Base-by-base conservation (phyloP, 495 filamentous ascomycete species). In the Penicillium pulvis region DNA sequence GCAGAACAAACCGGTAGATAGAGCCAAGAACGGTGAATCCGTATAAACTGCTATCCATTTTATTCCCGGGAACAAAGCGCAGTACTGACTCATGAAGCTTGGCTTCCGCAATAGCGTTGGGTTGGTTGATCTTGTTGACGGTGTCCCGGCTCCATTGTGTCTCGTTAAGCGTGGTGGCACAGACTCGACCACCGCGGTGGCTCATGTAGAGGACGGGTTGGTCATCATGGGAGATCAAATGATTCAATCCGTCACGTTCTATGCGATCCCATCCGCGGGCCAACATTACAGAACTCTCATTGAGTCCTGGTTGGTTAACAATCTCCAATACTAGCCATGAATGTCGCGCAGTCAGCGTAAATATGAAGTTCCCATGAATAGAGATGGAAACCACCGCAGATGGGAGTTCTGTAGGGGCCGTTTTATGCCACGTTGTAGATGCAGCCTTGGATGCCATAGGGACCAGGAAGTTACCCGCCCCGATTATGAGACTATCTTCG, bases 21-120 rank as follows among this genome's bases (percentile, higher is more conserved):
- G 86, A 81, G 4, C 90, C 90, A 63, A 89, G 83, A 24, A 88
- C 80, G 28, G 81, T 82, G 8, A 85, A 76, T 1, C 89, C 90
- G 35, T 92, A 77, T 14, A 75, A 8, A 63, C 61, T 3, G 26
- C 49, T 46, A 57, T 65, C 28, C 44, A 14, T 23, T 19, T 28
- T 35, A 20, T 58, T 6, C 64, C 61, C 9, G 58, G 26, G 30
- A 16, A 56, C 61, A 23, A 78, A 69, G 49, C 62, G 70, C 35
- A 66, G 61, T 9, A 76, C 55, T 1, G 75, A 79, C 0, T 70
- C 61, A 9, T 71, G 71, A 10, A 79, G 64, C 47, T 72, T 61
- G 5, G 69, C 69, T 41, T 73, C 69, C 5, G 31, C 17, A 4
- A 23, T 5, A 14, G 42, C 7, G 1, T 11, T 33, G n/a, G 16